Conservation (phyloP, 768 basidiomycete species). For the Lactarius indigo region DNA sequence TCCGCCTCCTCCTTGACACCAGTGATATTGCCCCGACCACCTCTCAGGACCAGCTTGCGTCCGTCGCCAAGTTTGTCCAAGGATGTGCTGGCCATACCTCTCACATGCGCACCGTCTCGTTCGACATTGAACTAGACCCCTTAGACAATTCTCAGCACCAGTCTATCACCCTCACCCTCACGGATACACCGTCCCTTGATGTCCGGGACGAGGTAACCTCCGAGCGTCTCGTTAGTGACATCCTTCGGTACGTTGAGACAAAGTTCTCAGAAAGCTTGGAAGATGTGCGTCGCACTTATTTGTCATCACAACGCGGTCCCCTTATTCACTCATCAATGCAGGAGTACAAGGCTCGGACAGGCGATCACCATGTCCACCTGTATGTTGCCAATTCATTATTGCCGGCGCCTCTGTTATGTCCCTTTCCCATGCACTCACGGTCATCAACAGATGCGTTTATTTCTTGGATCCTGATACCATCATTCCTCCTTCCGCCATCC, state of each 20-base stretch:
- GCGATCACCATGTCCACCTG: slow-evolving; percentile 82
- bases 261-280: slow-evolving; percentile 71
- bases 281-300: slow-evolving; percentile 54
- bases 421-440: slow-evolving; percentile 22
- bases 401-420: slow-evolving; percentile 12
- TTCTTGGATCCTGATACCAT: slow-evolving; percentile 84
- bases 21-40: slow-evolving; percentile 59
- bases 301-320: slow-evolving; percentile 4
- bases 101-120: slow-evolving; percentile 63
- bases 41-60: slow-evolving; percentile 71
- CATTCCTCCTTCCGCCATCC: slow-evolving; percentile 64
- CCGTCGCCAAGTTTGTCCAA: slow-evolving; percentile 80
- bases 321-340: slow-evolving; percentile 33
- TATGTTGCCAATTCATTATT: slow-evolving; percentile 36
- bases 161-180: slow-evolving; percentile 61
- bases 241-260: slow-evolving; percentile 66
- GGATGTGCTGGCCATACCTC: slow-evolving; percentile 69
- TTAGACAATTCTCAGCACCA: slow-evolving; percentile 44
- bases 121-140: slow-evolving; percentile 65
- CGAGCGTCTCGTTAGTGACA: slow-evolving; percentile 63
- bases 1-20: slow-evolving; percentile 82
- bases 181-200: slow-evolving; percentile 83
- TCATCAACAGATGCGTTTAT: slow-evolving; percentile 65
- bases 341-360: slow-evolving; percentile 68
- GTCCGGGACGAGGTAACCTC: slow-evolving; percentile 60